Percentiles rank a stretch among this genome's conserved stretches.
These are phyloP conservation scores for Haplosporangium gracile DNA, from an alignment of 192 early-diverging fungal species.

Conservation along the genomic window DNA sequence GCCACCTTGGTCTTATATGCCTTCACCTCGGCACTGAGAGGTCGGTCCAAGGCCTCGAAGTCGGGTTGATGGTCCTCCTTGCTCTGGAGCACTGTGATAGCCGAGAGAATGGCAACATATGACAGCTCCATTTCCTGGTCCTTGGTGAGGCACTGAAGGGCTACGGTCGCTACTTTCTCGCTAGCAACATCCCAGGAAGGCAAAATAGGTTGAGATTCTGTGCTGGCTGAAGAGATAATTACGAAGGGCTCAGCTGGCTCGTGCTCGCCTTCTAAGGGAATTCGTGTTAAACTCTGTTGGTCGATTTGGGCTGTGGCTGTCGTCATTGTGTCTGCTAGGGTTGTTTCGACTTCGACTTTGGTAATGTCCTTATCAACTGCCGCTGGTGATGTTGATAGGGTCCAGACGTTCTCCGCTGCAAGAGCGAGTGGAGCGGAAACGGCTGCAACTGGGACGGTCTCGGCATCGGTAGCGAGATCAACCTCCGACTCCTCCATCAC, in stretches of 20 bases:
- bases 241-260: conserved; percentile 7
- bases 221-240: neutral
- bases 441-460: neutral
- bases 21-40: neutral
- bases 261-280: neutral
- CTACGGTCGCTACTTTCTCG: conserved; percentile 32
- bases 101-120: conserved; percentile 47
- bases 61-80: conserved; percentile 14
- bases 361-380: neutral
- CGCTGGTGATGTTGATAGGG: neutral
- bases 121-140: conserved; percentile 51
- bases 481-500: neutral
- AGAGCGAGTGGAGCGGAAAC: neutral
- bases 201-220: neutral
- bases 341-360: neutral
- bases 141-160: conserved; percentile 28
- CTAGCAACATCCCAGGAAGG: conserved; percentile 48
- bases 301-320: neutral
- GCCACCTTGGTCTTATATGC: conserved; percentile 11
- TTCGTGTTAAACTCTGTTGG: neutral
- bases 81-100: conserved; percentile 42
- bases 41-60: neutral
- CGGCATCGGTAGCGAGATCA: neutral
- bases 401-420: neutral
- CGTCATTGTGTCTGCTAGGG: neutral